phyloP scores from a whole-genome alignment of 2,329 filamentous ascomycete species.

The Didymella pomorum region DNA sequence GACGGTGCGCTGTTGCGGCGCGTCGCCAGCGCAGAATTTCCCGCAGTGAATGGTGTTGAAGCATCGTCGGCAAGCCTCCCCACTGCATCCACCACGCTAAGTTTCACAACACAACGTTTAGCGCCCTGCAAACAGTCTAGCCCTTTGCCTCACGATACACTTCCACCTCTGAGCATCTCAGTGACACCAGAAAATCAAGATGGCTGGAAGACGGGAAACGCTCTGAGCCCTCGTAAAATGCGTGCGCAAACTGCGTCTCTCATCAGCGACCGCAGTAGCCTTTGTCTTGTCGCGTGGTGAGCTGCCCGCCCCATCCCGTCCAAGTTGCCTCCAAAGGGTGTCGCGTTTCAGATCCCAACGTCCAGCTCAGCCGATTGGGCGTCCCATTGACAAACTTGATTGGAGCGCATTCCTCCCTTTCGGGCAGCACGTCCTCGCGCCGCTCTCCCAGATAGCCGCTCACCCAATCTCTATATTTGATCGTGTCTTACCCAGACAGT shows the following conservation, averaged over 20 bases:
- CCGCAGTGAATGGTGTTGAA: conserved; percentile 31
- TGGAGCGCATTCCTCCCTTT: conserved; percentile 34
- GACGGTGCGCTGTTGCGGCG: conserved; percentile 37
- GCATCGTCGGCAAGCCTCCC: conserved; percentile 19
- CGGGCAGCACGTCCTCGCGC: conserved; percentile 8
- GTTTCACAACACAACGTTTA: conserved; percentile 15
- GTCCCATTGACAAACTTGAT: conserved; percentile 30
- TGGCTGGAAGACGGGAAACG: background rate
- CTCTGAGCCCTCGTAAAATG: background rate
- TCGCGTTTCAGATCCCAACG: conserved; percentile 33
- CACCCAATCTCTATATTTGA: conserved; percentile 36
- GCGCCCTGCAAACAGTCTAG: conserved; percentile 11
- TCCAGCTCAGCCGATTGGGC: conserved; percentile 32
- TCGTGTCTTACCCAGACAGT: conserved; percentile 21
- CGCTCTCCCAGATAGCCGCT: conserved; percentile 37
- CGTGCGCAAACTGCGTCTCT: background rate
- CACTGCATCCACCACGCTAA: conserved; percentile 7
- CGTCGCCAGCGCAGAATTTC: conserved; percentile 33
- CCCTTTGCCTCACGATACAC: background rate
- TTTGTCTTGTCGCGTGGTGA: background rate
- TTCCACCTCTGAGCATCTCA: background rate
- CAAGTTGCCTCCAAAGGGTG: background rate
- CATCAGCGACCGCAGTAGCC: background rate
- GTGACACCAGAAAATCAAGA: background rate
- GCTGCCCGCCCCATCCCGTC: background rate